Evolutionary conservation across 2,329 filamentous ascomycete species (phyloP).

Genomic region (Trichocomaceae sp.): DNA sequence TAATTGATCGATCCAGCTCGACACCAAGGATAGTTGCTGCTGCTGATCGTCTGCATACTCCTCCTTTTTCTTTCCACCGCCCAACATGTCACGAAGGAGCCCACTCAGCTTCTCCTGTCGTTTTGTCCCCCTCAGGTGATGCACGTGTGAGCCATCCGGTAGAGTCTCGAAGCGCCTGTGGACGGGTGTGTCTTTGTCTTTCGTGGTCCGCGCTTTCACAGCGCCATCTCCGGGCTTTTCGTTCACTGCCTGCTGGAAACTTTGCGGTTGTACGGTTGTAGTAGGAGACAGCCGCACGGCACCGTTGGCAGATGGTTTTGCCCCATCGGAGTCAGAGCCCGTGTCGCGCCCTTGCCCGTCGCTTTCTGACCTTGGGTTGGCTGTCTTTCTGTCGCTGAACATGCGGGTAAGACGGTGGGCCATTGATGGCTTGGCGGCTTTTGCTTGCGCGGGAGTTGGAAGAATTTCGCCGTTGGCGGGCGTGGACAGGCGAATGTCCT

Average conservation of each 20-base stretch:
- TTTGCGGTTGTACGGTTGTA: constrained; percentile 19
- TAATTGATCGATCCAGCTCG: constrained; percentile 90
- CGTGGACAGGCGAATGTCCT: constrained; percentile 38
- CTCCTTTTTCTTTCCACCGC: constrained; percentile 72
- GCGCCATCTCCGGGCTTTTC: constrained; percentile 18
- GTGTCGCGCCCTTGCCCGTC: constrained; percentile 24
- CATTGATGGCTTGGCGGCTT: constrained; percentile 37
- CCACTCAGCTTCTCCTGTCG: constrained; percentile 92
- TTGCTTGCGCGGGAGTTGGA: constrained; percentile 25
- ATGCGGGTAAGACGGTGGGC: constrained; percentile 41
- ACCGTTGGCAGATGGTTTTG: constrained; percentile 27
- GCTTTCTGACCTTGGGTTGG: constrained; percentile 15
- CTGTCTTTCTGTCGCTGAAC: constrained; percentile 38
- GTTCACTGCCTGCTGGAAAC: constrained; percentile 30
- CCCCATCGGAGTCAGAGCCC: constrained; percentile 32
- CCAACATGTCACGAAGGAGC: constrained; percentile 78
- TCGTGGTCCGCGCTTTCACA: constrained; percentile 26
- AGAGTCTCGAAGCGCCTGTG: constrained; percentile 52
- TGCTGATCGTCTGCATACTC: constrained; percentile 56
- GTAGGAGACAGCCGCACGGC: constrained; percentile 22
- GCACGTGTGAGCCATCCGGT: constrained; percentile 68
- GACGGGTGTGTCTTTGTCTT: constrained; percentile 27
- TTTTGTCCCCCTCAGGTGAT: constrained; percentile 81
- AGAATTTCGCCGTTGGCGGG: constrained; percentile 29
- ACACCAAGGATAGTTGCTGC: constrained; percentile 80